Evolutionary conservation across 495 filamentous ascomycete species (phyloP).

Genomic region (Penicillium roqueforti): DNA sequence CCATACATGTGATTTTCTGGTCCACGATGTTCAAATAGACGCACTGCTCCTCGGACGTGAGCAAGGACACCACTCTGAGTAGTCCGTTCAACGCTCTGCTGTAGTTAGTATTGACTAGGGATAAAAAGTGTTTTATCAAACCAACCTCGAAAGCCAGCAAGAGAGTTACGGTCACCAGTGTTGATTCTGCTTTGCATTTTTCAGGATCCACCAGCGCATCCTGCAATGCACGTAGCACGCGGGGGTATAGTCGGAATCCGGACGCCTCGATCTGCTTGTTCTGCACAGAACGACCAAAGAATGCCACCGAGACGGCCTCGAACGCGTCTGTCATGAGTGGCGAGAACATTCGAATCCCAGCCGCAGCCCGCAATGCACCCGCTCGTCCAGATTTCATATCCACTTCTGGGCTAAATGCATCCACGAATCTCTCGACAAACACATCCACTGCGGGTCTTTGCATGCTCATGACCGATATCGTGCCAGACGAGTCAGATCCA

Average conservation of each 20-base stretch:
- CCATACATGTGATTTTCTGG: slow-evolving; percentile 45
- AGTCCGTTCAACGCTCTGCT: slow-evolving; percentile 41
- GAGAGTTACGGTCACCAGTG: slow-evolving; percentile 41
- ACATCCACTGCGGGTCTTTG: slow-evolving; percentile 34
- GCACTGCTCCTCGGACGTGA: slow-evolving; percentile 41
- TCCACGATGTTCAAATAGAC: slow-evolving; percentile 43
- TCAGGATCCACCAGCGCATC: slow-evolving; percentile 40
- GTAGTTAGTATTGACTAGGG: slow-evolving; percentile 8
- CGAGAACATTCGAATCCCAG: slow-evolving; percentile 43
- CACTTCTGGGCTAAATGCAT: slow-evolving; percentile 44
- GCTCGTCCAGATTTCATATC: slow-evolving; percentile 38
- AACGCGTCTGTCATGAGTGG: slow-evolving; percentile 41
- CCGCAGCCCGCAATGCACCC: slow-evolving; percentile 40
- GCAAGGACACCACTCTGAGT: slow-evolving; percentile 33
- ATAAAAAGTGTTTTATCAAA: neutral
- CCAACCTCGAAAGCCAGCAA: slow-evolving; percentile 43
- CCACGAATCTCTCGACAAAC: slow-evolving; percentile 44
- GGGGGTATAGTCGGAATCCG: slow-evolving; percentile 38
- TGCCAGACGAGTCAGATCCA: slow-evolving; percentile 25
- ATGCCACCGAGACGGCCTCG: slow-evolving; percentile 40
- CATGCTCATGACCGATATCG: slow-evolving; percentile 23
- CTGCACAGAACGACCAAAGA: slow-evolving; percentile 40
- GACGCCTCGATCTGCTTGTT: slow-evolving; percentile 37
- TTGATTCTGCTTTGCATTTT: slow-evolving; percentile 41
- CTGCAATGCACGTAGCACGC: slow-evolving; percentile 38